phyloP scores from a whole-genome alignment of 495 filamentous ascomycete species.

The Penicillium bialowiezense region DNA sequence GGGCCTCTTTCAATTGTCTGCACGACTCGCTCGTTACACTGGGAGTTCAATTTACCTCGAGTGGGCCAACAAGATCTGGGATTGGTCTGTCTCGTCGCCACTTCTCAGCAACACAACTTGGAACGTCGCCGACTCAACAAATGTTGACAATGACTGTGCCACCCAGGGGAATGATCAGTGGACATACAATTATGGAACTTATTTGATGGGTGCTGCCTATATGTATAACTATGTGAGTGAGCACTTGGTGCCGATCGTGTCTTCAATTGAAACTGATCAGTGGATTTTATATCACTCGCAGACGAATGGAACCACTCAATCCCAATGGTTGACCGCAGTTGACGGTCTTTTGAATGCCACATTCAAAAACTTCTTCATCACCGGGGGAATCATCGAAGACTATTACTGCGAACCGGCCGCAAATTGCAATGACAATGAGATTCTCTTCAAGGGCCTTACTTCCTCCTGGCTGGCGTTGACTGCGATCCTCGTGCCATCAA shows the following conservation, averaged over 20 bases:
- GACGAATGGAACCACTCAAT: slow-evolving; percentile 18
- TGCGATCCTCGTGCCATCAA: slow-evolving; percentile 64
- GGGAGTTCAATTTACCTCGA: slow-evolving; percentile 60
- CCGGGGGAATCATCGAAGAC: slow-evolving; percentile 54
- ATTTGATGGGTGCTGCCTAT: slow-evolving; percentile 63
- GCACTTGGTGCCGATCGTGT: not conserved
- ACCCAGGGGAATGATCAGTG: slow-evolving; percentile 59
- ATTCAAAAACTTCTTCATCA: slow-evolving; percentile 46
- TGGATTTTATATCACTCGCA: not conserved
- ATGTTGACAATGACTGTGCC: slow-evolving; percentile 50
- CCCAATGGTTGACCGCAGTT: slow-evolving; percentile 49
- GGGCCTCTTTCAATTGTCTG: slow-evolving; percentile 65
- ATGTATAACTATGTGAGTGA: slow-evolving; percentile 66
- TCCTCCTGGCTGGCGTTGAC: slow-evolving; percentile 74
- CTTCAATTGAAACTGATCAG: too few relatives aligned
- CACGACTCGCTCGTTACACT: slow-evolving; percentile 65
- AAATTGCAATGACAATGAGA: slow-evolving; percentile 68
- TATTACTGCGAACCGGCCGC: slow-evolving; percentile 59
- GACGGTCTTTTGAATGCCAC: slow-evolving; percentile 54
- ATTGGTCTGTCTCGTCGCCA: slow-evolving; percentile 57
- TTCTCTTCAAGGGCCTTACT: slow-evolving; percentile 81
- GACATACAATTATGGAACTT: slow-evolving; percentile 70
- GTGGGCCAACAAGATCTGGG: slow-evolving; percentile 66
- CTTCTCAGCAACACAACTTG: slow-evolving; percentile 47
- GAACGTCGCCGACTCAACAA: slow-evolving; percentile 61